Evolutionary conservation across 345 rosid genomes (phyloP), one percentile per base, ranked within the genome.

Genomic region (Eucalyptus regnans): DNA sequence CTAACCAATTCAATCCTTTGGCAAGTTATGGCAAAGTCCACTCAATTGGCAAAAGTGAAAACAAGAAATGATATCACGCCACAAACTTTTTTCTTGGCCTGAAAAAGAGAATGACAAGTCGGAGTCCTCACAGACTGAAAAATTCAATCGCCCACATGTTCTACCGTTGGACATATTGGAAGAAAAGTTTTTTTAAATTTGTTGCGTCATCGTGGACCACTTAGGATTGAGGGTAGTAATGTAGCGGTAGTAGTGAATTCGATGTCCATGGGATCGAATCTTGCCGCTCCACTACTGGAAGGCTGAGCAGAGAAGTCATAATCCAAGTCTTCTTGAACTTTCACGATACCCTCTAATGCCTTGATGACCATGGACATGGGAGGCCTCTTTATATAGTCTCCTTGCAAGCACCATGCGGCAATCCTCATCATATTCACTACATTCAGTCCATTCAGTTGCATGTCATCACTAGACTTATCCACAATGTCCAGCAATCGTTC

Each of bases 361-460:
- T 85, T 88, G 56, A 88, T 49, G 44, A 62, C 87, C 44, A 81
- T 29, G 4, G 90, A 86, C 87, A 85, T 84, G 46, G 87, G 14
- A 10, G 25, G 87, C 44, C 87, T 58, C 84, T 31, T 89, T 3
- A 44, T 25, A 18, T 33, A 86, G 60, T 93, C 91, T 22, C 88
- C 31, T 81, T 92, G 93, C 62, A 93, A 12, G 22, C 94, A 93
- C 93, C 94, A 91, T 18, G 90, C 88, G 17, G 88, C 92, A 80
- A 91, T 48, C 87, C 52, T 89, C 91, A 91, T 89, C 91, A 89
- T 90, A 60, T 86, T 48, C 85, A 85, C 48, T 0, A 58, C 93
- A 33, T 89, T 60, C 0, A 2, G 31, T 29, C 48, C 80, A 33
- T 90, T 60, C 31, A 76, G 48, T 64, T 88, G 86, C 92, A 92